phyloP scores from a whole-genome alignment of 208 protist genomes.

The Acanthamoeba sp. region DNA sequence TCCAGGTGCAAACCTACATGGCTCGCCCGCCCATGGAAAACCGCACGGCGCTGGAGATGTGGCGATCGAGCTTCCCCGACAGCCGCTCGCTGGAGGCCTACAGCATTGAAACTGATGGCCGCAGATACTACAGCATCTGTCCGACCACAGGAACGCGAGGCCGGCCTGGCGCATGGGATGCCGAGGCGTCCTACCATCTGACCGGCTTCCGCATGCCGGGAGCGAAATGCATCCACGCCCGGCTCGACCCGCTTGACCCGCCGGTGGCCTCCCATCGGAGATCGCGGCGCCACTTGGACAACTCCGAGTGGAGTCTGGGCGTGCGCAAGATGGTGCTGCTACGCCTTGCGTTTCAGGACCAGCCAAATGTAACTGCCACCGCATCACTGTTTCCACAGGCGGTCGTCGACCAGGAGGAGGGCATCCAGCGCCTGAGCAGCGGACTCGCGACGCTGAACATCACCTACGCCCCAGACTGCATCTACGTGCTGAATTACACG shows the following conservation, averaged over 20 bases:
- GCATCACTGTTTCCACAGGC: background rate
- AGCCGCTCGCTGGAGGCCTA: background rate
- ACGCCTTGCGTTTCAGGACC: background rate
- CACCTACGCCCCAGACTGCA: background rate
- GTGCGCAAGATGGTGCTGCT: background rate
- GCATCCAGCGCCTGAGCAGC: background rate
- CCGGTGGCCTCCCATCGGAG: background rate
- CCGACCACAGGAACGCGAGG: background rate
- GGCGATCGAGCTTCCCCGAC: background rate
- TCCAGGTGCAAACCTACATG: background rate
- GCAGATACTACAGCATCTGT: background rate
- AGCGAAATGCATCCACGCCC: background rate
- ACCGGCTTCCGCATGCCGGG: background rate
- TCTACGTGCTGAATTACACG: background rate
- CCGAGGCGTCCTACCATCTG: background rate
- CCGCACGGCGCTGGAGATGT: background rate
- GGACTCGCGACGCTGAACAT: background rate
- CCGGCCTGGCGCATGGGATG: background rate
- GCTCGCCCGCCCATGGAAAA: background rate
- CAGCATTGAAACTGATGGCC: no score
- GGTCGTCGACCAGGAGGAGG: background rate
- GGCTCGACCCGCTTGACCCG: background rate
- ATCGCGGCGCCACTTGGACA: background rate
- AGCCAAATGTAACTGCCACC: background rate
- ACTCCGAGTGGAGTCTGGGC: background rate